phyloP scores from a whole-genome alignment of 139 green algal species.

The Asterochloris erici region DNA sequence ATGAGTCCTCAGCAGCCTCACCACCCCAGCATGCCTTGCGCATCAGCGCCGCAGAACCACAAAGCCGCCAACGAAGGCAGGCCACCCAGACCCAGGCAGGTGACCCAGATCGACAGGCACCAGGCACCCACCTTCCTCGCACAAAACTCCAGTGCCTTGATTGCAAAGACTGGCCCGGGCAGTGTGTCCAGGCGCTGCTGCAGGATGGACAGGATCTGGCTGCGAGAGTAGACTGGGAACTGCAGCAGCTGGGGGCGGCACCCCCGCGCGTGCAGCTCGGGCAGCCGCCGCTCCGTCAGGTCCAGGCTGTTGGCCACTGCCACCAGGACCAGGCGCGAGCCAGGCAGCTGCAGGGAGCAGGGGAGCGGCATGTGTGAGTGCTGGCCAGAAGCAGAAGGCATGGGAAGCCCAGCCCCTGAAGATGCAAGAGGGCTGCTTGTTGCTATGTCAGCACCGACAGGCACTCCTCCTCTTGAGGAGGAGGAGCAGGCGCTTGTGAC shows the following conservation, averaged over 20 bases:
- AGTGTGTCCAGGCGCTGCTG: slow-evolving; percentile 33
- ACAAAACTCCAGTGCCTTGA: slow-evolving; percentile 30
- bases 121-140: slow-evolving; percentile 33
- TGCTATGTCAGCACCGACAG: neutral
- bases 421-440: neutral
- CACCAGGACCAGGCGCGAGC: slow-evolving; percentile 48
- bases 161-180: slow-evolving; percentile 42
- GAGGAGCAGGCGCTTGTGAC: too few relatives aligned
- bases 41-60: too few relatives aligned
- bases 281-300: slow-evolving; percentile 31
- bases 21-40: too few relatives aligned
- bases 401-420: too few relatives aligned
- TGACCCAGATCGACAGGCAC: neutral
- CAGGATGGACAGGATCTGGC: slow-evolving; percentile 27
- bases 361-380: too few relatives aligned
- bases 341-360: slow-evolving; percentile 15
- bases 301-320: slow-evolving; percentile 59
- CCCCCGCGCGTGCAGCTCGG: slow-evolving; percentile 17
- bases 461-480: too few relatives aligned
- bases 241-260: slow-evolving; percentile 23
- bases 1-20: too few relatives aligned
- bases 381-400: too few relatives aligned
- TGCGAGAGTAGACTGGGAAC: slow-evolving; percentile 26
- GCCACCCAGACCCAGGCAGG: too few relatives aligned
- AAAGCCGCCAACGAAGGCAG: too few relatives aligned